These are phyloP conservation scores for Shiraia sp. DNA, from an alignment of 2,329 filamentous ascomycete genomes.

Conservation along the genomic window DNA sequence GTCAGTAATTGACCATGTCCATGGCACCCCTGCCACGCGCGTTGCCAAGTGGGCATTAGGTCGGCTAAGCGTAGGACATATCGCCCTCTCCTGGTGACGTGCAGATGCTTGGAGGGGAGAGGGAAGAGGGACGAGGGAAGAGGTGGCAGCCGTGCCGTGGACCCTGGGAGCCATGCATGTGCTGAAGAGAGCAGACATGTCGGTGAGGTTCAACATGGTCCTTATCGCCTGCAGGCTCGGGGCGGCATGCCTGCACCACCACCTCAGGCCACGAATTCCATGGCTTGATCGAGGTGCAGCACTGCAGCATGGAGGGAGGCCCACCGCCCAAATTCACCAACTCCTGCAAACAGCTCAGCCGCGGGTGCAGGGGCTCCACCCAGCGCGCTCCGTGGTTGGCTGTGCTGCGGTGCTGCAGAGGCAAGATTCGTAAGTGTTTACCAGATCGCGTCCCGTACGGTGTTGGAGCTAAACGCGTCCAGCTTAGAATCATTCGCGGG, in stretches of 20 bases:
- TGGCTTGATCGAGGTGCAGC: constrained; percentile 4
- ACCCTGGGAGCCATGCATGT: background rate
- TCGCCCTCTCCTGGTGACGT: constrained; percentile 3
- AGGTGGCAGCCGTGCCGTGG: background rate
- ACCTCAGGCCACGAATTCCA: constrained; percentile 13
- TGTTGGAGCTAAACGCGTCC: constrained; percentile 23
- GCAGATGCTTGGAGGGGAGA: constrained; percentile 9
- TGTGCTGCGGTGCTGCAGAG: constrained; percentile 2
- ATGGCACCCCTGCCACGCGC: too few species aligned
- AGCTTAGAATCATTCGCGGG: constrained; percentile 16
- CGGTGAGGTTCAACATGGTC: constrained; percentile 26
- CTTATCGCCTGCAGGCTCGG: constrained; percentile 31
- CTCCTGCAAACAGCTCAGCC: constrained; percentile 38
- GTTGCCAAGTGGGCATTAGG: too few species aligned
- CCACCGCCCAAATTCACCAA: constrained; percentile 25
- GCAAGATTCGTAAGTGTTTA: constrained; percentile 19
- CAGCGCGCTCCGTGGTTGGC: constrained; percentile 18
- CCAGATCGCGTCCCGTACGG: constrained; percentile 22
- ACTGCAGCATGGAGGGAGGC: constrained; percentile 13
- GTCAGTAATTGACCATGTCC: too few species aligned
- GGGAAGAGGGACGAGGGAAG: constrained; percentile 8
- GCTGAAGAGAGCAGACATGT: constrained; percentile 12
- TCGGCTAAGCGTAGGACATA: too few species aligned
- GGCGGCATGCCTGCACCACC: constrained; percentile 14
- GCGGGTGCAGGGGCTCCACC: constrained; percentile 23